Evolutionary conservation across 202 grass and related monocot genomes (phyloP).

Genomic region (Digitaria exilis): DNA sequence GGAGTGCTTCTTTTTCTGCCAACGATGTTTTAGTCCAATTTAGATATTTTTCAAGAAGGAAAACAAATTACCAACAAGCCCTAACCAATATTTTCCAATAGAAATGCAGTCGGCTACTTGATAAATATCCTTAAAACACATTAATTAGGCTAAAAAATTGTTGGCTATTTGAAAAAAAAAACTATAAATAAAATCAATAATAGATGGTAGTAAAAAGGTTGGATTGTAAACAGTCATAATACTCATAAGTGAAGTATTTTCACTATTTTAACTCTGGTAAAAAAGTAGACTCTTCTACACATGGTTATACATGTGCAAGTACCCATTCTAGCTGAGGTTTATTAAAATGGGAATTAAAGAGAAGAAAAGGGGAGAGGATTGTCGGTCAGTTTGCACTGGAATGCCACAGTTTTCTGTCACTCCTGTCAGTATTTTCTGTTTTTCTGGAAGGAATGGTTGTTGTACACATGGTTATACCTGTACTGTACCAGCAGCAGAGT

Average conservation of each 20-base stretch:
- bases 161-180: too few species aligned
- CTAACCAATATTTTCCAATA: too few species aligned
- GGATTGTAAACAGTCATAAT: neutral
- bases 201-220: neutral
- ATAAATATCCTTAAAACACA: too few species aligned
- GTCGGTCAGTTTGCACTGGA: neutral
- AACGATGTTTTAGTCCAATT: too few species aligned
- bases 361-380: neutral
- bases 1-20: too few species aligned
- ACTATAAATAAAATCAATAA: too few species aligned
- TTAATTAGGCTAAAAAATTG: too few species aligned
- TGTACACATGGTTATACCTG: neutral
- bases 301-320: neutral
- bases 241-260: neutral
- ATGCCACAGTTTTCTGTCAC: neutral
- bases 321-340: neutral
- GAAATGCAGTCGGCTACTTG: too few species aligned
- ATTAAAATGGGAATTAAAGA: neutral
- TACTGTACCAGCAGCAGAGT: neutral
- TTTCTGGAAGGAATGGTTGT: neutral
- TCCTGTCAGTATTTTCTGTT: neutral
- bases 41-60: too few species aligned
- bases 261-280: neutral
- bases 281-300: neutral
- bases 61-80: too few species aligned